phyloP scores from a whole-genome alignment of 2,329 filamentous ascomycete species.

The Curvularia sp. region DNA sequence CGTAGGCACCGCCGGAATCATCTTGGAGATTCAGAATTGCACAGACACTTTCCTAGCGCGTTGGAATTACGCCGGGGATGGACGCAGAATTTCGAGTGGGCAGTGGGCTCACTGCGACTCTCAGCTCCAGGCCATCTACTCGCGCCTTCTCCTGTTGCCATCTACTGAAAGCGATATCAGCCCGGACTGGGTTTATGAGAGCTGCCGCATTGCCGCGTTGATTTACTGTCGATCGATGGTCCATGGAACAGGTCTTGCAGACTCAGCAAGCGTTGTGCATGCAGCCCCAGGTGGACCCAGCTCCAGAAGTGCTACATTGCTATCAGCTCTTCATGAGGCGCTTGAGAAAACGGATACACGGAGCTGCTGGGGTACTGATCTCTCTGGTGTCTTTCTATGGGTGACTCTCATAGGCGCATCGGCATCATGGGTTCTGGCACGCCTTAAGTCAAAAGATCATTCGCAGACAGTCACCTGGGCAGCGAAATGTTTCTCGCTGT shows the following conservation, averaged over 20 bases:
- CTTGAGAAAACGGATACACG: slow-evolving; percentile 34
- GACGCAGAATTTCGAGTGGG: slow-evolving; percentile 10
- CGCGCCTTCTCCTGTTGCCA: slow-evolving; percentile 26
- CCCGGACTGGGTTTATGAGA: slow-evolving; percentile 45
- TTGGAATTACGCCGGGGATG: slow-evolving; percentile 26
- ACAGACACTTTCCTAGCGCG: slow-evolving; percentile 31
- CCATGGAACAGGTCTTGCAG: slow-evolving; percentile 32
- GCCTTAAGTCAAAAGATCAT: slow-evolving; percentile 14
- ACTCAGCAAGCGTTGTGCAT: slow-evolving; percentile 32
- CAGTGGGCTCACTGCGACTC: slow-evolving; percentile 32
- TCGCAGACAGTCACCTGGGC: slow-evolving; percentile 27
- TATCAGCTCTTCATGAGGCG: slow-evolving; percentile 36
- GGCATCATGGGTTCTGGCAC: slow-evolving; percentile 30
- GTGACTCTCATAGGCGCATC: slow-evolving; percentile 42
- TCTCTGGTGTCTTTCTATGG: slow-evolving; percentile 44
- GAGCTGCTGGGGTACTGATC: slow-evolving; percentile 32
- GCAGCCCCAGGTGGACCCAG: slow-evolving; percentile 18
- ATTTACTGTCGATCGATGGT: slow-evolving; percentile 45
- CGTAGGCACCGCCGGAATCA: slow-evolving; percentile 29
- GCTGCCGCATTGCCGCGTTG: slow-evolving; percentile 40
- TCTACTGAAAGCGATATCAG: slow-evolving; percentile 20
- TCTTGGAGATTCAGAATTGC: slow-evolving; percentile 38
- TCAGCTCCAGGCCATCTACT: slow-evolving; percentile 37
- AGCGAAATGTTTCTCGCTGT: slow-evolving; percentile 43
- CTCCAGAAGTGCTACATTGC: slow-evolving; percentile 19